Base-by-base conservation (phyloP, 129 eudicot genomes). In the Erigeron canadensis region DNA sequence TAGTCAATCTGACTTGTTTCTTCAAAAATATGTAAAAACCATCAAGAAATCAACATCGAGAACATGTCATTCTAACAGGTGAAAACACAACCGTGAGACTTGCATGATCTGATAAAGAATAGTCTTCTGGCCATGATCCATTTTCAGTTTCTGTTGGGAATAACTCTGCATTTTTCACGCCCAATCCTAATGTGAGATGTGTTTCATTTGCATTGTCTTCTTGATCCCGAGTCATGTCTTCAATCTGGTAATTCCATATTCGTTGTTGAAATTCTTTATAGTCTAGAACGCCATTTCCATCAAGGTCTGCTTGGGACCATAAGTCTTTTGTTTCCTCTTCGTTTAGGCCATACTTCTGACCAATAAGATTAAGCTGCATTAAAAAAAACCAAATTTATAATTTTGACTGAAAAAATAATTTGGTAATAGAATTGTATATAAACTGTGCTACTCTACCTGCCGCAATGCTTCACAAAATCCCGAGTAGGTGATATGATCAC, bases 91-190 rank as follows among this genome's bases (percentile, higher is more conserved):
- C 99, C 5, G 96, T 95, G 10, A 95, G 95, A 39, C 97, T 86
- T 2, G 99, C 99, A 62, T 95, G 99, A 72, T 95, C 99, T 8
- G 99, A 95, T 39, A 95, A 84, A 10, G 88, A 84, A 78, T 90
- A 95, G 75, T 90, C 96, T 71, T 95, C 96, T 0, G 99, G 99
- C 99, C 99, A 95, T 71, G 67, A 75, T 60, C 99, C 99, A 63
- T 86, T 90, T 86, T 90, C 99, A 4, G 85, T 96, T 88, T 95
- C 96, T 6, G 94, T 77, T 11, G 99, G 99, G 77, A 83, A 95
- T 5, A 95, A 83, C 38, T 81, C 96, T 42, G 97, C 99, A 59
- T 84, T 86, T 71, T 81, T 90, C 48, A 95, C 99, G 55, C 85
- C 87, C 61, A 90, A 86, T 45, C 97, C 99, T 18, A 91, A 43